Evolutionary conservation across 371 early-diverging fungal species (phyloP).

Genomic region (Chytridium lagenaria): DNA sequence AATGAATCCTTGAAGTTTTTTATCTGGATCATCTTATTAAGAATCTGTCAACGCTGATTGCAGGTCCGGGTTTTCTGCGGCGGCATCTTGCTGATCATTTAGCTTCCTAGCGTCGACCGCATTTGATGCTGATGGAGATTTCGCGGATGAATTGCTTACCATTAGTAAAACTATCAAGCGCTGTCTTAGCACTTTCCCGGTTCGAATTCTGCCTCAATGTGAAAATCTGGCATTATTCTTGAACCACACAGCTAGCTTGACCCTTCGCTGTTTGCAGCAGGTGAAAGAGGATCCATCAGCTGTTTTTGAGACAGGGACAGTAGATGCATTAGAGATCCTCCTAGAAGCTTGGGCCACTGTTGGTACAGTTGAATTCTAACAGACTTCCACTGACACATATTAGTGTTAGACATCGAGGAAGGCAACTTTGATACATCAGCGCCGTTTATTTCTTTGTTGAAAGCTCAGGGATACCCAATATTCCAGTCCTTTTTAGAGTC

Average conservation of each 20-base stretch:
- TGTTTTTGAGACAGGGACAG: conserved; percentile 49
- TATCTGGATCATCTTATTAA: conserved; percentile 43
- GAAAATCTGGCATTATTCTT: conserved; percentile 59
- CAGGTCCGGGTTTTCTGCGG: conserved; percentile 52
- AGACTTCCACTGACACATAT: conserved; percentile 1
- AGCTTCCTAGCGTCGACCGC: conserved; percentile 5
- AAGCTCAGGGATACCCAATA: conserved; percentile 49
- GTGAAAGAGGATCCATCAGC: conserved; percentile 60
- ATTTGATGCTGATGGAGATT: conserved; percentile 30
- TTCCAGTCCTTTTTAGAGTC: conserved; percentile 72
- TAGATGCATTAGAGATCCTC: conserved; percentile 74
- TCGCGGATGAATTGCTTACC: conserved; percentile 52
- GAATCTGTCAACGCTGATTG: conserved; percentile 62
- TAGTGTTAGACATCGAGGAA: not conserved
- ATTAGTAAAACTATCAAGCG: conserved; percentile 60
- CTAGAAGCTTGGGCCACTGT: conserved; percentile 74
- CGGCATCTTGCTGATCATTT: not conserved
- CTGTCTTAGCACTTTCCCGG: conserved; percentile 34
- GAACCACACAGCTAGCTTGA: conserved; percentile 67
- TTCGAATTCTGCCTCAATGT: not conserved
- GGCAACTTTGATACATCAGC: not conserved
- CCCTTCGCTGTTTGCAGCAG: conserved; percentile 65
- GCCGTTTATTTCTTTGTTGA: conserved; percentile 11
- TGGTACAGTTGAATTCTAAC: conserved; percentile 44
- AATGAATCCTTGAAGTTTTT: conserved; percentile 48